Conservation (phyloP, 1,284 basidiomycete genomes). For the Apiotrichum gamsii region DNA sequence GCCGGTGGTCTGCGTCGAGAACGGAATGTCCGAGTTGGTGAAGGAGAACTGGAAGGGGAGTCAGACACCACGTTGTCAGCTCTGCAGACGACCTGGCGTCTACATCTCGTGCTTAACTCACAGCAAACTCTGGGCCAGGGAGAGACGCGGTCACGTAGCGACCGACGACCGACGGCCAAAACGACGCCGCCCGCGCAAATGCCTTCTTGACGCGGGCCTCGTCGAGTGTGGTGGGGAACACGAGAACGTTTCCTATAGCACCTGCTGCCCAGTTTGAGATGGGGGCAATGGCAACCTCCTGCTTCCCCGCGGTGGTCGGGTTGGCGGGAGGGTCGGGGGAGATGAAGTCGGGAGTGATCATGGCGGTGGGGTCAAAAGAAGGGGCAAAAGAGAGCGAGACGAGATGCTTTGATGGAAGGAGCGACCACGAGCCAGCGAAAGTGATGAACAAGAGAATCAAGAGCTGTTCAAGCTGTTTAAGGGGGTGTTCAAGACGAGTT, state of each 20-base stretch:
- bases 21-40: slow-evolving; percentile 26
- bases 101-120: no score
- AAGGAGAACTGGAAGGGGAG: slow-evolving; percentile 17
- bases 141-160: slow-evolving; percentile 15
- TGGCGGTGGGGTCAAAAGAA: not conserved
- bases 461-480: no score
- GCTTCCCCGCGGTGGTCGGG: slow-evolving; percentile 11
- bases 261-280: slow-evolving; percentile 26
- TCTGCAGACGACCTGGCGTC: no score
- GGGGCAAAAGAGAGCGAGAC: not conserved
- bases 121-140: slow-evolving; percentile 15
- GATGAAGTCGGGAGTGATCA: slow-evolving; percentile 12
- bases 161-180: slow-evolving; percentile 23
- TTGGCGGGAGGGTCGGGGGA: slow-evolving; percentile 15
- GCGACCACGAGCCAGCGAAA: no score
- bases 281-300: slow-evolving; percentile 18
- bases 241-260: slow-evolving; percentile 14
- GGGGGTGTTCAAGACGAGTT: no score
- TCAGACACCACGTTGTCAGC: not conserved
- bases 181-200: slow-evolving; percentile 11
- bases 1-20: slow-evolving; percentile 17
- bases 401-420: not conserved
- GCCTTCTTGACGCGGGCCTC: slow-evolving; percentile 18
- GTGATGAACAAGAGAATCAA: no score
- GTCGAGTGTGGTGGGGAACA: slow-evolving; percentile 22